Base-by-base conservation (phyloP, 2,329 filamentous ascomycete genomes). In the Colletotrichum somersetense region DNA sequence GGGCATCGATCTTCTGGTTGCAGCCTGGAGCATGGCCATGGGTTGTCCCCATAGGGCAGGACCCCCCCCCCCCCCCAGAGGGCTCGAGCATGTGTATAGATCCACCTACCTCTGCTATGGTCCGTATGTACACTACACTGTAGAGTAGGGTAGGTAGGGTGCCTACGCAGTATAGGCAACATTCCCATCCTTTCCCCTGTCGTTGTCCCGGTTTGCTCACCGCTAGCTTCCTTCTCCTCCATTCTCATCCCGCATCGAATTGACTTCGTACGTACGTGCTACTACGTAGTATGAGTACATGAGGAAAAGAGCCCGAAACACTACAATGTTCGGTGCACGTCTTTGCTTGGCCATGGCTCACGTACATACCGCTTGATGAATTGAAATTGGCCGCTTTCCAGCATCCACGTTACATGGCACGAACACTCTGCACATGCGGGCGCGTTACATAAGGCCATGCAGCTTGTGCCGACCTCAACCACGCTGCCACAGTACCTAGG, bases 351-450 rank as follows among this genome's bases (percentile, higher is more conserved):
- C 26, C 33, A n/a, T 11, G 20, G 44, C 20, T n/a, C 52, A 38
- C 38, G 26, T 26, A 26, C 26, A 26, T 33, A 35, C 65, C 58
- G 58, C 64, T 48, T 55, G 40, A 46, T 40, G 69, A 72, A 66
- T 56, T 56, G 53, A 65, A 69, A 50, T 56, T 55, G 69, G 65
- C 69, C 69, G 68, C 65, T 58, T 57, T 20, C 56, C 67, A 61
- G 35, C 33, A 58, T 38, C 50, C 38, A 64, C 35, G 46, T 63
- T 42, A 23, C 44, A n/a, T 46, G 12, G 44, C 44, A 38, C 4
- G 30, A 2, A 30, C 42, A 48, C 61, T 62, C 48, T 35, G 52
- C 26, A 23, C 48, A 44, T 68, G 66, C 53, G n/a, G 16, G 53
- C 53, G 26, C 53, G 18, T 20, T 64, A 64, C 55, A 30, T 59